A percentile compares a stretch with the other conserved stretches of the same genome.
Conservation (phyloP, 345 rosid genomes). For the Zanthoxylum bungeanum region DNA sequence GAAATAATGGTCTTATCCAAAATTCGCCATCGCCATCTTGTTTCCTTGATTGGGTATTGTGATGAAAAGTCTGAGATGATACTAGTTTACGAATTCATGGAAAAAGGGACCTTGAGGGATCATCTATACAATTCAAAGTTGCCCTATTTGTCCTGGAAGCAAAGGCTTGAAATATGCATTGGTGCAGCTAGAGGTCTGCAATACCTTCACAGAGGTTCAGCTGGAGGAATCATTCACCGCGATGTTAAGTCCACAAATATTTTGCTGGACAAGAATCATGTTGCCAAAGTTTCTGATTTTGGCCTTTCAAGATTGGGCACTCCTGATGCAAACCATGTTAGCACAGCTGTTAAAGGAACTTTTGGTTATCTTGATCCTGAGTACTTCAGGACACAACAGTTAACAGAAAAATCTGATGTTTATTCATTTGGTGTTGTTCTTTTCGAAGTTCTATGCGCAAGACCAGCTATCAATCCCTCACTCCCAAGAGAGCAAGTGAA, state of each 20-base stretch:
- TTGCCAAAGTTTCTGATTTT: slow-evolving; percentile 61
- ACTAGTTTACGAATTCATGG: slow-evolving; percentile 58
- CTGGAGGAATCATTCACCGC: slow-evolving; percentile 50
- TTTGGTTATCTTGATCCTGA: slow-evolving; percentile 61
- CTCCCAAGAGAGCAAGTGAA: slow-evolving; percentile 43
- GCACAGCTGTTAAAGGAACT: slow-evolving; percentile 46
- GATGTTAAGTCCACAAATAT: slow-evolving; percentile 65
- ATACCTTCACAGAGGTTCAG: slow-evolving; percentile 46
- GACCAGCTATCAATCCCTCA: slow-evolving; percentile 33
- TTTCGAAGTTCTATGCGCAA: slow-evolving; percentile 52
- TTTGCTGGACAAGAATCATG: slow-evolving; percentile 37
- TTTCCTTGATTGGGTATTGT: slow-evolving; percentile 69
- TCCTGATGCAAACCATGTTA: slow-evolving; percentile 32
- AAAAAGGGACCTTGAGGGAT: slow-evolving; percentile 48
- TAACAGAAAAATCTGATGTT: slow-evolving; percentile 59
- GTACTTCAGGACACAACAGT: slow-evolving; percentile 39
- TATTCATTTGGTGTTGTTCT: slow-evolving; percentile 60
- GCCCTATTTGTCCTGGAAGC: slow-evolving; percentile 46
- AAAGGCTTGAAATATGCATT: slow-evolving; percentile 57
- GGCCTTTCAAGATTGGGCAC: slow-evolving; percentile 48
- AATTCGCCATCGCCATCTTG: slow-evolving; percentile 63
- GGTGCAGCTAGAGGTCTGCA: slow-evolving; percentile 54
- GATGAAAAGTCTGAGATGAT: slow-evolving; percentile 57
- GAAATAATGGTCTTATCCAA: slow-evolving; percentile 58
- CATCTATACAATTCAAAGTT: slow-evolving; percentile 37